Base-by-base conservation (phyloP, 179 eudicot species). In the Beta corolliflora region DNA sequence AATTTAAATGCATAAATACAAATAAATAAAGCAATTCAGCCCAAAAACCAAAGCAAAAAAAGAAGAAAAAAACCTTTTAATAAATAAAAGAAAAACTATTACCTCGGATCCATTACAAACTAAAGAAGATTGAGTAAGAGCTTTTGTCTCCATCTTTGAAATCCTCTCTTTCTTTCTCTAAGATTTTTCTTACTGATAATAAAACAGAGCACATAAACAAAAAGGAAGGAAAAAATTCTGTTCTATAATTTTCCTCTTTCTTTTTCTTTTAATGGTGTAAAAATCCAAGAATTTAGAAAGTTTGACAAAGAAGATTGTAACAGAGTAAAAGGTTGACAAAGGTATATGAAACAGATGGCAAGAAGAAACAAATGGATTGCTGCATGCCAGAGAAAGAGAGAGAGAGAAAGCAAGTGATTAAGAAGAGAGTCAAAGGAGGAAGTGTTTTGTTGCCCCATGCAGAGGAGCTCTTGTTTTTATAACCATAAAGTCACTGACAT, bases 401-500 rank as follows among this genome's bases (percentile, higher is more conserved):
- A 31, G 12, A 69, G 63, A 36, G 52, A 53, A 25, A 25, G 29
- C 29, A 25, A 25, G 29, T 25, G 29, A 18, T 5, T 44, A 18
- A 61, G 55, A 44, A 8, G 25, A 7, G 53, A 54, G 52, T 10
- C 23, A 52, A 48, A 13, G 67, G 61, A 48, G 16, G 14, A 12
- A 73, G 45, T 83, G 76, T 80, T 71, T 68, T 76, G 83, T 80
- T 77, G 52, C 15, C 63, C 81, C 87, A 84, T 84, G 87, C 84
- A 84, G 15, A 15, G 18, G 50, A 78, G 3, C 77, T 75, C 82
- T 81, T 81, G 84, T 78, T 81, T 84, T 73, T 84, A 84, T 84
- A 84, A 79, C 73, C 82, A n/a, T 75, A 44, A 56, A 60, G 66
- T 7, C 75, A 58, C 79, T 79, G 63, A 25, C 79, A 67, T 59